These are phyloP conservation scores for Mortierella sp. DNA, from an alignment of 371 early-diverging fungal genomes.

Conservation along the genomic window DNA sequence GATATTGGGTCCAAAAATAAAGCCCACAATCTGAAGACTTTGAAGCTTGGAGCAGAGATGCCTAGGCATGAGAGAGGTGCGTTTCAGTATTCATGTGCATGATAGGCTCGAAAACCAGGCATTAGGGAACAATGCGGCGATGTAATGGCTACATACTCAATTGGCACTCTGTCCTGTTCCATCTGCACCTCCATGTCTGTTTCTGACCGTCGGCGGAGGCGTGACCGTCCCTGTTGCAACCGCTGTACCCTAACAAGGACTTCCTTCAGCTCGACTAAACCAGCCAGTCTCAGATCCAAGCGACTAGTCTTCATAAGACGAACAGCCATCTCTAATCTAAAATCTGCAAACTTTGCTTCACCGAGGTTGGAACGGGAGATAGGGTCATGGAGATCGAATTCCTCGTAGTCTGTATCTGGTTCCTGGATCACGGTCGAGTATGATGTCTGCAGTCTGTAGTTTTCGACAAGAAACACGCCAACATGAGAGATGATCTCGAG, in stretches of 20 bases:
- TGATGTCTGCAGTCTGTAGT: conserved; percentile 22
- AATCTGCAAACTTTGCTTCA: conserved; percentile 54
- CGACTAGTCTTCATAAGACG: conserved; percentile 57
- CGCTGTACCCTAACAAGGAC: conserved; percentile 54
- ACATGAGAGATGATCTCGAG: conserved; percentile 33
- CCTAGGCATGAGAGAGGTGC: conserved; percentile 6
- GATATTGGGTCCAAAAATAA: conserved; percentile 61
- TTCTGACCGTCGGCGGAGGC: conserved; percentile 46
- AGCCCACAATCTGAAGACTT: conserved; percentile 51
- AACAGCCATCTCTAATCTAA: conserved; percentile 56
- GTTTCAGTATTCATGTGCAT: background rate
- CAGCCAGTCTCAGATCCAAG: conserved; percentile 56
- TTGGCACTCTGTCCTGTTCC: conserved; percentile 40
- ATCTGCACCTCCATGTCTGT: conserved; percentile 51
- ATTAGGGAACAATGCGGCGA: background rate
- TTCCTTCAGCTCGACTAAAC: conserved; percentile 58
- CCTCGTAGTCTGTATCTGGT: conserved; percentile 35
- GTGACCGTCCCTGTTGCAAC: conserved; percentile 33
- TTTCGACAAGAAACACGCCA: conserved; percentile 39
- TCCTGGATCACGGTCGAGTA: conserved; percentile 18
- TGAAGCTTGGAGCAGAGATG: conserved; percentile 45
- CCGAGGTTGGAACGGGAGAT: conserved; percentile 33
- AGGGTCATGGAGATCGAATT: conserved; percentile 32
- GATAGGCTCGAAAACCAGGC: background rate
- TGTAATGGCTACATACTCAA: conserved; percentile 30